These are phyloP conservation scores for Acaromyces ingoldii DNA, from an alignment of 1,284 basidiomycete genomes.

Conservation along the genomic window DNA sequence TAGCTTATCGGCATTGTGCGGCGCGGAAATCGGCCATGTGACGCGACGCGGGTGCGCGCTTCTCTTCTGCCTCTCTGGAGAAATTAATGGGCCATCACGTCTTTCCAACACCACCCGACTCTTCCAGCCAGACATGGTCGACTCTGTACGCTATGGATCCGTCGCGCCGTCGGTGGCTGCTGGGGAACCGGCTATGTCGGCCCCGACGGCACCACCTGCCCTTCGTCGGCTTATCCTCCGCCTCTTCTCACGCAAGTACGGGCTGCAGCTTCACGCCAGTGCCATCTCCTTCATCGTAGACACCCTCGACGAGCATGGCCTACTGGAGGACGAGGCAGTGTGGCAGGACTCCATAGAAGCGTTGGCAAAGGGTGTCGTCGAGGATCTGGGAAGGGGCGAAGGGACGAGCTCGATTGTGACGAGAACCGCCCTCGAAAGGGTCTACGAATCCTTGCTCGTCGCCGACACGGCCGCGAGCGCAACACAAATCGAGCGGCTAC, in stretches of 20 bases:
- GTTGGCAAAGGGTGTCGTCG: constrained; percentile 40
- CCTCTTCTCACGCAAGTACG: constrained; percentile 44
- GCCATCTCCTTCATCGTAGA: constrained; percentile 42
- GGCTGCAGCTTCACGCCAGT: constrained; percentile 44
- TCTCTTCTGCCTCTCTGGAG: too few species aligned
- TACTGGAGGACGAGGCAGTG: constrained; percentile 24
- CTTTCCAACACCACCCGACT: background rate
- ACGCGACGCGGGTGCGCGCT: too few species aligned
- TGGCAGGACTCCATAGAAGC: constrained; percentile 48
- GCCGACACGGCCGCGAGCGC: constrained; percentile 27
- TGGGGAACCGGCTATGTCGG: background rate
- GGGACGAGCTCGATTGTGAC: constrained; percentile 35
- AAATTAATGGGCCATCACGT: too few species aligned
- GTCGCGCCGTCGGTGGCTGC: background rate
- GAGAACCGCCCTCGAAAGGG: constrained; percentile 28
- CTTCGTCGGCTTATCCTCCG: constrained; percentile 40
- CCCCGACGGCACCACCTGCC: constrained; percentile 20
- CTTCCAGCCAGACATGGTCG: background rate
- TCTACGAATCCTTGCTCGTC: constrained; percentile 43
- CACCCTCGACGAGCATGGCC: constrained; percentile 38
- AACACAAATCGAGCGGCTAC: constrained; percentile 4
- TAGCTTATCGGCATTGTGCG: too few species aligned
- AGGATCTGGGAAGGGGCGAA: constrained; percentile 18
- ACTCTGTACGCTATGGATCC: background rate
- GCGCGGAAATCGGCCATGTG: too few species aligned